Percentiles rank a stretch among this genome's conserved stretches.
phyloP scores from a whole-genome alignment of 805 yeast genomes.

The Wickerhamiella cacticola region DNA sequence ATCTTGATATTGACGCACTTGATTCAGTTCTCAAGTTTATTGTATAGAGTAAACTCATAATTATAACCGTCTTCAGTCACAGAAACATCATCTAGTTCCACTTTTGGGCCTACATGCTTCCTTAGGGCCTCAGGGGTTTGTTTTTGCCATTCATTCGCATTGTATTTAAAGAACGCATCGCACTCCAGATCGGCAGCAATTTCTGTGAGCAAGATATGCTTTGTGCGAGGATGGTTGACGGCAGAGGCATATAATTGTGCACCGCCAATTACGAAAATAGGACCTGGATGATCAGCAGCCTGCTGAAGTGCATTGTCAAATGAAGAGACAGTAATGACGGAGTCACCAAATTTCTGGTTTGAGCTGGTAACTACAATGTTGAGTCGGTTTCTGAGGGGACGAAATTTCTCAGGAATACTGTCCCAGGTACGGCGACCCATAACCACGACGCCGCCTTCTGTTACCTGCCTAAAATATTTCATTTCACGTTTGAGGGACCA shows the following conservation, averaged over 20 bases:
- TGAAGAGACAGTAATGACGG: slow-evolving; percentile 33
- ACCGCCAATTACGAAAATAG: slow-evolving; percentile 82
- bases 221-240: slow-evolving; percentile 35
- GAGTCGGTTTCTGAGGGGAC: slow-evolving; percentile 66
- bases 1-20: background rate
- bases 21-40: background rate
- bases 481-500: slow-evolving; percentile 81
- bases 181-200: slow-evolving; percentile 38
- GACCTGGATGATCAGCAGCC: slow-evolving; percentile 29
- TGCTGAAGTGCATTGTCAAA: slow-evolving; percentile 34
- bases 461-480: slow-evolving; percentile 69
- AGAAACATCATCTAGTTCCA: slow-evolving; percentile 19
- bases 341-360: slow-evolving; percentile 16
- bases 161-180: slow-evolving; percentile 53
- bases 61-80: slow-evolving; percentile 39
- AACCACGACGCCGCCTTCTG: slow-evolving; percentile 47
- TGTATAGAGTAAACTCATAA: slow-evolving; percentile 51
- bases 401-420: slow-evolving; percentile 69
- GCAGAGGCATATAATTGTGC: slow-evolving; percentile 67
- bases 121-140: slow-evolving; percentile 30
- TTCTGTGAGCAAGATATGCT: slow-evolving; percentile 58
- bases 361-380: slow-evolving; percentile 64
- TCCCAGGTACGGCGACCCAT: slow-evolving; percentile 98
- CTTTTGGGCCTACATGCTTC: slow-evolving; percentile 30
- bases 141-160: slow-evolving; percentile 25